phyloP scores from a whole-genome alignment of 768 basidiomycete species.

The Russula olivacea region DNA sequence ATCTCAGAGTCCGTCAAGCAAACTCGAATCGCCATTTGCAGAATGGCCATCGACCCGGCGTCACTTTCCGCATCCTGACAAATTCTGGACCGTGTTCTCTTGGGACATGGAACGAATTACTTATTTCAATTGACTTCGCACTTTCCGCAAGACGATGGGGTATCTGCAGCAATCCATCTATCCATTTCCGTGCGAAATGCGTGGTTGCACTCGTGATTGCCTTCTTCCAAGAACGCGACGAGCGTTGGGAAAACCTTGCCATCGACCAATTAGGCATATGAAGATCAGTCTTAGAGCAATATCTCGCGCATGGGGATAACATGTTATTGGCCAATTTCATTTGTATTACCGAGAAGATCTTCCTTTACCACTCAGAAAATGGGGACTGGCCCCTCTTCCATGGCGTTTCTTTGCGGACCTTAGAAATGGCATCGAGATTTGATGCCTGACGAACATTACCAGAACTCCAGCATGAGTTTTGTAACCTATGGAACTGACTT shows the following conservation, averaged over 20 bases:
- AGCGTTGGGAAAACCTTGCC: constrained; percentile 3
- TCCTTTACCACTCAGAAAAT: background rate
- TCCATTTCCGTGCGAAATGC: constrained; percentile 4
- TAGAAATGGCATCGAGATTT: background rate
- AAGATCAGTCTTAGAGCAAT: background rate
- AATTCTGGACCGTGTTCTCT: constrained; percentile 1
- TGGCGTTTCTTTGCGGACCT: background rate
- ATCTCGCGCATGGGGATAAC: background rate
- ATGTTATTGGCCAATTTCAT: constrained; percentile 7
- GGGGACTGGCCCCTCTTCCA: background rate
- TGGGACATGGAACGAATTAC: background rate
- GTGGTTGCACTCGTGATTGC: background rate
- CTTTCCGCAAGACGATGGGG: constrained; percentile 3
- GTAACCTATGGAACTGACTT: constrained; percentile 6
- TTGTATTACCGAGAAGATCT: background rate
- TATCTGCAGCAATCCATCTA: background rate
- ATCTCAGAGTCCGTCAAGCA: constrained; percentile 10
- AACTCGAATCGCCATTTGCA: constrained; percentile 8
- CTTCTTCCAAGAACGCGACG: background rate
- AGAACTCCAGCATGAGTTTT: constrained; percentile 7
- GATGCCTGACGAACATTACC: background rate
- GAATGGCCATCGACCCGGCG: background rate
- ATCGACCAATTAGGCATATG: constrained; percentile 1
- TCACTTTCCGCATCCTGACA: constrained; percentile 1
- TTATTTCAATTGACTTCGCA: constrained; percentile 1